These are phyloP conservation scores for Scheffersomyces lignosus DNA, from an alignment of 805 yeast species.

Conservation along the genomic window DNA sequence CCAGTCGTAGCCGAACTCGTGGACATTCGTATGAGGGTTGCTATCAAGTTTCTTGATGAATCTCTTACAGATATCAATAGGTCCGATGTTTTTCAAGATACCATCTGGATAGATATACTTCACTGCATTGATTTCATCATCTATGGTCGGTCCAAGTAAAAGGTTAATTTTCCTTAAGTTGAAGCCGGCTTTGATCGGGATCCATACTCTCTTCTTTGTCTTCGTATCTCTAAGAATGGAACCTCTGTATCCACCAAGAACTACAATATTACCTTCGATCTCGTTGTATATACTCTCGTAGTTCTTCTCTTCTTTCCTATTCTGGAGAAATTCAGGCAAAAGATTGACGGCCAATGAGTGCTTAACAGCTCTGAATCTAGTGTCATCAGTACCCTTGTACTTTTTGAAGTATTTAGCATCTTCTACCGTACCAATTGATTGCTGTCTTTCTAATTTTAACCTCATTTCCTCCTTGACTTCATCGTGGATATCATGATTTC, in stretches of 20 bases:
- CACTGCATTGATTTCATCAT: slow-evolving; percentile 62
- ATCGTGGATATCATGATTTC: slow-evolving; percentile 11
- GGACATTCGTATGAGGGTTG: slow-evolving; percentile 61
- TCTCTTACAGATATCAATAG: slow-evolving; percentile 72
- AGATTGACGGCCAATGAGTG: slow-evolving; percentile 56
- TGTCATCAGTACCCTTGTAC: slow-evolving; percentile 61
- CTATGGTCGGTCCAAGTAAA: slow-evolving; percentile 67
- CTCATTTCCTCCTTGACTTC: slow-evolving; percentile 32
- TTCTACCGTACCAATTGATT: slow-evolving; percentile 58
- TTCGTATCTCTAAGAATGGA: slow-evolving; percentile 65
- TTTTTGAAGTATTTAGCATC: slow-evolving; percentile 60
- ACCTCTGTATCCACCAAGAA: slow-evolving; percentile 90
- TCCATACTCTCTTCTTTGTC: slow-evolving; percentile 75
- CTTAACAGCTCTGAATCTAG: slow-evolving; percentile 67
- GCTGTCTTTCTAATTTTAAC: slow-evolving; percentile 50
- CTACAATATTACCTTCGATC: slow-evolving; percentile 74
- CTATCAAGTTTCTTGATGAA: slow-evolving; percentile 52
- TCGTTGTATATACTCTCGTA: slow-evolving; percentile 52
- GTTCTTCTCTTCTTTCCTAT: slow-evolving; percentile 22
- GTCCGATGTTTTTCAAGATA: slow-evolving; percentile 79
- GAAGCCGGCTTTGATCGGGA: slow-evolving; percentile 83
- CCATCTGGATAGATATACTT: slow-evolving; percentile 68
- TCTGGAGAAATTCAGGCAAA: slow-evolving; percentile 30
- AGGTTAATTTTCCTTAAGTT: slow-evolving; percentile 69
- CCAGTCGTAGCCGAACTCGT: slow-evolving; percentile 94